A percentile compares a stretch with the other conserved stretches of the same genome.
These are phyloP conservation scores for Trametes gibbosa DNA, from an alignment of 768 basidiomycete species.

Conservation along the genomic window DNA sequence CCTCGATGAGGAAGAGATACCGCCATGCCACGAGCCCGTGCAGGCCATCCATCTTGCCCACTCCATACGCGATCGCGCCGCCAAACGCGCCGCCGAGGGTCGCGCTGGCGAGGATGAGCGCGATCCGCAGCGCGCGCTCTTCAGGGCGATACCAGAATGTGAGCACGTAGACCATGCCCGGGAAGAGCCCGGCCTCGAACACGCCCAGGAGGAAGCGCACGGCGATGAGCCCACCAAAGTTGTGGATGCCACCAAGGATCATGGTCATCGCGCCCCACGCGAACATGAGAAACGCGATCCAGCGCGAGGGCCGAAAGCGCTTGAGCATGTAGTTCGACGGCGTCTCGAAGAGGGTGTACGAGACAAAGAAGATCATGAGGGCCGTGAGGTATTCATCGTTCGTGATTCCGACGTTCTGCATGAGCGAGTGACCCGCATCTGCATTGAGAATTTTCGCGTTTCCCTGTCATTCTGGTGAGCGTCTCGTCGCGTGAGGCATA, in stretches of 20 bases:
- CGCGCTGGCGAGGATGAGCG: slow-evolving; percentile 32
- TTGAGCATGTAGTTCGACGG: slow-evolving; percentile 42
- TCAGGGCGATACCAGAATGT: slow-evolving; percentile 45
- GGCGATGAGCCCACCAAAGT: slow-evolving; percentile 34
- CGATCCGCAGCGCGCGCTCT: slow-evolving; percentile 30
- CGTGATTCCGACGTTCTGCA: slow-evolving; percentile 29
- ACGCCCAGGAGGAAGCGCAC: slow-evolving; percentile 42
- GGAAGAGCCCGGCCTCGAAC: slow-evolving; percentile 43
- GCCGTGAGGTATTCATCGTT: slow-evolving; percentile 35
- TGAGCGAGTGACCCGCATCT: slow-evolving; percentile 32
- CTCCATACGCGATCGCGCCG: slow-evolving; percentile 33
- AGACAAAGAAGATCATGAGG: slow-evolving; percentile 38
- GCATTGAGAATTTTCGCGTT: slow-evolving; percentile 36
- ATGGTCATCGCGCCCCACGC: slow-evolving; percentile 39
- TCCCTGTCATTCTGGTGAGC: slow-evolving; percentile 11
- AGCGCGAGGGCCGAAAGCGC: slow-evolving; percentile 35
- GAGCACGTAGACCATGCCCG: slow-evolving; percentile 40
- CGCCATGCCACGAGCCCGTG: slow-evolving; percentile 28
- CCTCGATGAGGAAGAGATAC: slow-evolving; percentile 45
- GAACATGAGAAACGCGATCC: slow-evolving; percentile 41
- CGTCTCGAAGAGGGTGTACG: slow-evolving; percentile 40
- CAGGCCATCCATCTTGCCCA: slow-evolving; percentile 30
- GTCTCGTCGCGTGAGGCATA: background rate
- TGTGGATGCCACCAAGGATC: slow-evolving; percentile 36
- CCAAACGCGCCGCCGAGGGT: slow-evolving; percentile 32